Percentiles rank a stretch among this genome's conserved stretches.
These are phyloP conservation scores for Tinospora cordifolia DNA, from an alignment of 164 flowering plant species.

Conservation along the genomic window DNA sequence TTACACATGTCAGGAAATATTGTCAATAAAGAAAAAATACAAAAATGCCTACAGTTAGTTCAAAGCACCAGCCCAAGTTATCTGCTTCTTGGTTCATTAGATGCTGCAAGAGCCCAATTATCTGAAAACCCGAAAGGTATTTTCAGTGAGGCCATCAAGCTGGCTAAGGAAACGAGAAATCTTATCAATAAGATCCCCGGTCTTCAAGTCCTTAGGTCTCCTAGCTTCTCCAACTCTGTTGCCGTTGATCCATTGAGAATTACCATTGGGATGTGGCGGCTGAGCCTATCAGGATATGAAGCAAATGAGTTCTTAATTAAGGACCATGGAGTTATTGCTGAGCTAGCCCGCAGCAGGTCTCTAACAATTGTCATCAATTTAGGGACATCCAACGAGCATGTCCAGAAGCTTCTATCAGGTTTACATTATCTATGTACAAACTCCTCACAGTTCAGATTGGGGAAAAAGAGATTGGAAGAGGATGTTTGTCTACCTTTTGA, in stretches of 20 bases:
- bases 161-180: conserved; percentile 27
- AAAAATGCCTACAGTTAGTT: conserved; percentile 43
- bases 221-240: conserved; percentile 21
- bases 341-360: conserved; percentile 34
- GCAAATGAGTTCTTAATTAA: conserved; percentile 34
- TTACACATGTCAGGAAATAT: conserved; percentile 41
- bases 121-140: conserved; percentile 24
- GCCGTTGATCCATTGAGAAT: conserved; percentile 39
- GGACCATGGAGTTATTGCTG: conserved; percentile 32
- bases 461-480: not conserved
- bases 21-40: conserved; percentile 36
- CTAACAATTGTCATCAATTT: conserved; percentile 31
- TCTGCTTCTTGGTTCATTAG: conserved; percentile 43
- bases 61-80: conserved; percentile 57
- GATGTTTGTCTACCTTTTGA: conserved; percentile 21
- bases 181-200: conserved; percentile 27
- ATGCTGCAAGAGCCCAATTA: conserved; percentile 51
- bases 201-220: conserved; percentile 24
- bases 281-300: conserved; percentile 47
- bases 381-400: conserved; percentile 32
- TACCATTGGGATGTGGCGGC: conserved; percentile 33
- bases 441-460: not conserved
- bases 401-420: conserved; percentile 32
- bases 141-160: conserved; percentile 27
- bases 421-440: conserved; percentile 22